phyloP scores from a whole-genome alignment of 1,284 basidiomycete species.

The Kalmanozyma brasiliensis region DNA sequence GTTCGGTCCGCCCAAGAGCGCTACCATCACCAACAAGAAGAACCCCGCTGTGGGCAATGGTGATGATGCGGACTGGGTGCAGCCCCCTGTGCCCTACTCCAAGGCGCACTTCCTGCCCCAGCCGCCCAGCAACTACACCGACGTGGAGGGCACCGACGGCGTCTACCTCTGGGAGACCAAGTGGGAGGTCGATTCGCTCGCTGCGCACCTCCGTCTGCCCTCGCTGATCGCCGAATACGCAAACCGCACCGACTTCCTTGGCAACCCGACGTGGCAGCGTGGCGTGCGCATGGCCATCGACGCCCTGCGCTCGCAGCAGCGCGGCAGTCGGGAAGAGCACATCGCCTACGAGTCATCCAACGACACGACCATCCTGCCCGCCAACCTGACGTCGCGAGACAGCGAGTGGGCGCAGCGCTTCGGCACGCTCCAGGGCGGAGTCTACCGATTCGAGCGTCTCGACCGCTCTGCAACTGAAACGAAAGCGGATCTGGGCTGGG shows the following conservation, averaged over 20 bases:
- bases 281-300: slow-evolving; percentile 46
- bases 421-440: slow-evolving; percentile 42
- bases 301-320: slow-evolving; percentile 44
- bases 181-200: slow-evolving; percentile 57
- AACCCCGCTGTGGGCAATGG: slow-evolving; percentile 36
- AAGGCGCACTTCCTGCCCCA: slow-evolving; percentile 31
- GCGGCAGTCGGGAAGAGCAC: slow-evolving; percentile 39
- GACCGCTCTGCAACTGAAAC: slow-evolving; percentile 50
- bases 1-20: slow-evolving; percentile 49
- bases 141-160: slow-evolving; percentile 59
- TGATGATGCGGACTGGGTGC: slow-evolving; percentile 41
- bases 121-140: slow-evolving; percentile 43
- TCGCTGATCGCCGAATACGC: slow-evolving; percentile 37
- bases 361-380: slow-evolving; percentile 18
- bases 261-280: slow-evolving; percentile 40
- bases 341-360: slow-evolving; percentile 25
- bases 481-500: slow-evolving; percentile 51
- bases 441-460: slow-evolving; percentile 53
- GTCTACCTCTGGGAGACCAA: slow-evolving; percentile 61
- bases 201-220: slow-evolving; percentile 31
- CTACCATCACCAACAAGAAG: slow-evolving; percentile 42
- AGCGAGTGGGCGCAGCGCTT: slow-evolving; percentile 43
- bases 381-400: slow-evolving; percentile 18
- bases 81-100: slow-evolving; percentile 34
- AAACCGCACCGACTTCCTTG: slow-evolving; percentile 36